Percentiles rank a stretch among this genome's conserved stretches.
Evolutionary conservation across 192 early-diverging fungal genomes (phyloP).

Genomic region (Coemansia guatemalensis): DNA sequence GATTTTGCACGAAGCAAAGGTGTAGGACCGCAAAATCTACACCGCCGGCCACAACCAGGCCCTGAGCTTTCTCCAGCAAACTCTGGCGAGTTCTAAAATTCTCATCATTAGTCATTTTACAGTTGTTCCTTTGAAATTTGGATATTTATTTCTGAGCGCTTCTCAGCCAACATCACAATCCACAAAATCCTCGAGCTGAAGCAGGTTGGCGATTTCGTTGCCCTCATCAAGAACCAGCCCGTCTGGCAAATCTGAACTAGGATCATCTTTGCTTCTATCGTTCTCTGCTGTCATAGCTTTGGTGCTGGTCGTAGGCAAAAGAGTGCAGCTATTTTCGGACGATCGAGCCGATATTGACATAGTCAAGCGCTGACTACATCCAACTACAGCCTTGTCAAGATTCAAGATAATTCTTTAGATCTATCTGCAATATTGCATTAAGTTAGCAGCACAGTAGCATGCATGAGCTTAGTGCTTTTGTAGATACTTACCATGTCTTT

Average conservation of each 20-base stretch:
- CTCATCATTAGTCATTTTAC: background rate
- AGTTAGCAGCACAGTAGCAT: no score
- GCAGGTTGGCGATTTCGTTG: constrained; percentile 9
- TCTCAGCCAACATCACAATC: background rate
- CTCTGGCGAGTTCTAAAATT: constrained; percentile 1
- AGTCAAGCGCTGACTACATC: constrained; percentile 17
- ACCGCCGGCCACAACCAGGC: background rate
- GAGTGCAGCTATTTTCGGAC: no score
- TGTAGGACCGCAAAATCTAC: constrained; percentile 5
- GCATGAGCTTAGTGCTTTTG: background rate
- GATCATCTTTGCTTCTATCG: background rate
- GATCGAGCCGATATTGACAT: constrained; percentile 1
- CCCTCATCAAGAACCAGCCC: background rate
- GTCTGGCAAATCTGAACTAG: background rate
- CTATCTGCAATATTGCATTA: no score
- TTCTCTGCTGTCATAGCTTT: background rate
- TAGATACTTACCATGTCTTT: constrained; percentile 29
- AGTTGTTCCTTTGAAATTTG: background rate
- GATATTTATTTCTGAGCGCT: background rate
- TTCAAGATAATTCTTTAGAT: no score
- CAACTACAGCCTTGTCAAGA: constrained; percentile 13
- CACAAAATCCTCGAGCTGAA: background rate
- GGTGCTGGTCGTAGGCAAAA: no score
- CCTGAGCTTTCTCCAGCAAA: constrained; percentile 11
- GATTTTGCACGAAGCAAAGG: background rate